phyloP scores from a whole-genome alignment of 805 yeast species.

The Lachancea thermotolerans region DNA sequence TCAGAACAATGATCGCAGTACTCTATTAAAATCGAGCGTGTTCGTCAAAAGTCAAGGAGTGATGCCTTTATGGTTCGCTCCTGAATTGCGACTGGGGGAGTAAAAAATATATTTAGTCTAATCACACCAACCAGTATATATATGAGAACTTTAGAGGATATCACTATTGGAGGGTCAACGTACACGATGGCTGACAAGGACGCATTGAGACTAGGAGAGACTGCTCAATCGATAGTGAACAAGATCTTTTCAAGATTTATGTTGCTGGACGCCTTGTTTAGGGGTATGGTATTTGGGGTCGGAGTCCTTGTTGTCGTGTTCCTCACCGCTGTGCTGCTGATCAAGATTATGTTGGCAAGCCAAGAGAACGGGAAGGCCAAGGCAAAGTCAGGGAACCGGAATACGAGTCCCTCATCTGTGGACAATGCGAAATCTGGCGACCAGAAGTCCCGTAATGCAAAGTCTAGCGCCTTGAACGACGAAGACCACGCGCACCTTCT shows the following conservation, averaged over 20 bases:
- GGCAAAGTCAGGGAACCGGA: background rate
- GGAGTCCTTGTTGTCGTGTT: slow-evolving; percentile 7
- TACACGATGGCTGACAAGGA: no score
- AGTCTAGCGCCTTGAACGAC: background rate
- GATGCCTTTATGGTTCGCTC: no score
- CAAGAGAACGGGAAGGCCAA: slow-evolving; percentile 1
- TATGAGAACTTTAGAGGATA: no score
- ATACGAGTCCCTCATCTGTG: background rate
- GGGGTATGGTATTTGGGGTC: slow-evolving; percentile 9
- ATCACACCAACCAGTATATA: no score
- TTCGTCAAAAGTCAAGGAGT: no score
- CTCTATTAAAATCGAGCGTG: no score
- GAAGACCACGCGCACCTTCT: slow-evolving; percentile 3
- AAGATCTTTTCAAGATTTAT: slow-evolving; percentile 3
- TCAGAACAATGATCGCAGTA: no score
- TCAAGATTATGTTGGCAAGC: slow-evolving; percentile 7
- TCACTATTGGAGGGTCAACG: no score
- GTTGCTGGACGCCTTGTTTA: slow-evolving; percentile 8
- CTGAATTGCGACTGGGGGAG: no score
- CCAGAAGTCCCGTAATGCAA: no score
- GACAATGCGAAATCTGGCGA: background rate
- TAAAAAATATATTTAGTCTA: no score
- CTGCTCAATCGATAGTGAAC: background rate
- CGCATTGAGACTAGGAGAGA: background rate
- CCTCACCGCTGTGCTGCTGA: slow-evolving; percentile 5